These are phyloP conservation scores for Tricladium varicosporioides DNA, from an alignment of 2,329 filamentous ascomycete genomes.

Conservation along the genomic window DNA sequence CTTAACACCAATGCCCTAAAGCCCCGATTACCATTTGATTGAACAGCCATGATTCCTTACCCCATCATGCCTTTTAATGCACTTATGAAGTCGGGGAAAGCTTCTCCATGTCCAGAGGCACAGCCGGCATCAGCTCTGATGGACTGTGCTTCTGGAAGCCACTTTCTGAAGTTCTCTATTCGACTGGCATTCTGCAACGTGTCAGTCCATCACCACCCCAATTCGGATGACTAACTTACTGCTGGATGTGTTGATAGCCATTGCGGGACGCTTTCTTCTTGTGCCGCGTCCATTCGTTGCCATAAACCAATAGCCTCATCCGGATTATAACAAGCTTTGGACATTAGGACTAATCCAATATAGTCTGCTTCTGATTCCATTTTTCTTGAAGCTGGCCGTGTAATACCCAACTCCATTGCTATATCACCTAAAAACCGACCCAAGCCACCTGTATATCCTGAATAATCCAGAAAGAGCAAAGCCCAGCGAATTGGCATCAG, in stretches of 20 bases:
- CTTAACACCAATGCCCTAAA: neutral
- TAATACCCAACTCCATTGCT: slow-evolving; percentile 59
- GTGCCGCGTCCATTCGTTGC: slow-evolving; percentile 60
- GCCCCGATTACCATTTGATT: too few relatives aligned
- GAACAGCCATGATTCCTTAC: neutral
- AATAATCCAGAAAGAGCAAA: slow-evolving; percentile 35
- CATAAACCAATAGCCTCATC: slow-evolving; percentile 64
- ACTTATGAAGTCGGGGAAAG: slow-evolving; percentile 1
- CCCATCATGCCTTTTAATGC: neutral
- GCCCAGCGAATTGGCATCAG: slow-evolving; percentile 38
- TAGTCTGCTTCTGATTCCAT: slow-evolving; percentile 80
- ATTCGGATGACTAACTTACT: slow-evolving; percentile 41
- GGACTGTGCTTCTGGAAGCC: slow-evolving; percentile 56
- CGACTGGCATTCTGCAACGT: slow-evolving; percentile 54
- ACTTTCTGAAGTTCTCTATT: slow-evolving; percentile 63
- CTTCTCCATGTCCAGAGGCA: slow-evolving; percentile 4
- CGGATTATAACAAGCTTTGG: slow-evolving; percentile 74
- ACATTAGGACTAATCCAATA: slow-evolving; percentile 81
- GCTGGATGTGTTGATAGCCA: slow-evolving; percentile 77
- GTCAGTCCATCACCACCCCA: slow-evolving; percentile 12
- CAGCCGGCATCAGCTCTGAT: slow-evolving; percentile 55
- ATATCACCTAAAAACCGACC: slow-evolving; percentile 25
- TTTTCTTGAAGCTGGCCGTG: slow-evolving; percentile 63
- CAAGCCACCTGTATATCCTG: slow-evolving; percentile 24
- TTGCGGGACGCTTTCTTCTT: slow-evolving; percentile 58